Conservation (phyloP, 1,284 basidiomycete species). For the Ceratobasidium sp. region DNA sequence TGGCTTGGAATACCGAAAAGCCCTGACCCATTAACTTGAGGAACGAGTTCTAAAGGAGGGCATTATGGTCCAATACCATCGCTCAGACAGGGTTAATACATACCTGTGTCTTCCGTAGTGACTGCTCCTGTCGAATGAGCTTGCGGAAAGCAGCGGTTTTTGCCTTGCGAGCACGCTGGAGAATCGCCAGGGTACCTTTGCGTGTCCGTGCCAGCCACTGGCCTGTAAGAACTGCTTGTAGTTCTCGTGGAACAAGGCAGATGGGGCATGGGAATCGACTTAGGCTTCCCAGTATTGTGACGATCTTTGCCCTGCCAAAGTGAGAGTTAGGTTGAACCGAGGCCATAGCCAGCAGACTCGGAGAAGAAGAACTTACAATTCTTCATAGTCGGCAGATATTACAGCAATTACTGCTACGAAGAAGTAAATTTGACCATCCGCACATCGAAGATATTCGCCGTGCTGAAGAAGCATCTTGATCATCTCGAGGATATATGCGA, state of each 20-base stretch:
- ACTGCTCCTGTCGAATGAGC: not conserved
- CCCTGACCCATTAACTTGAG: too few species aligned
- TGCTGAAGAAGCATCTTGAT: not conserved
- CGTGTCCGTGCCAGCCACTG: not conserved
- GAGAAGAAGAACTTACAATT: not conserved
- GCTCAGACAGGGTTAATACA: not conserved
- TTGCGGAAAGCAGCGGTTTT: not conserved
- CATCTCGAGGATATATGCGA: not conserved
- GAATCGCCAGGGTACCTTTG: not conserved
- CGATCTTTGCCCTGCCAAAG: not conserved
- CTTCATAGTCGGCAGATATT: not conserved
- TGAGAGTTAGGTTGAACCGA: too few species aligned
- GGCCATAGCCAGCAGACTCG: too few species aligned
- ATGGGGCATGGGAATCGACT: not conserved
- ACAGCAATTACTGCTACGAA: not conserved
- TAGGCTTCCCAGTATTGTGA: not conserved
- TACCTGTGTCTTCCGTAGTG: not conserved
- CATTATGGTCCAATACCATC: too few species aligned
- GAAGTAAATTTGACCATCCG: not conserved
- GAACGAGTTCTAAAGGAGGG: too few species aligned
- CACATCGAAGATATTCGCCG: not conserved
- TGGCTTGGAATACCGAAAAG: too few species aligned
- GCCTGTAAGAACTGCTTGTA: not conserved
- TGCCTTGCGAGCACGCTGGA: not conserved
- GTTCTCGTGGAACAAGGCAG: not conserved